Base-by-base conservation (phyloP, 148 eudicot genomes). In the Bassia scoparia region DNA sequence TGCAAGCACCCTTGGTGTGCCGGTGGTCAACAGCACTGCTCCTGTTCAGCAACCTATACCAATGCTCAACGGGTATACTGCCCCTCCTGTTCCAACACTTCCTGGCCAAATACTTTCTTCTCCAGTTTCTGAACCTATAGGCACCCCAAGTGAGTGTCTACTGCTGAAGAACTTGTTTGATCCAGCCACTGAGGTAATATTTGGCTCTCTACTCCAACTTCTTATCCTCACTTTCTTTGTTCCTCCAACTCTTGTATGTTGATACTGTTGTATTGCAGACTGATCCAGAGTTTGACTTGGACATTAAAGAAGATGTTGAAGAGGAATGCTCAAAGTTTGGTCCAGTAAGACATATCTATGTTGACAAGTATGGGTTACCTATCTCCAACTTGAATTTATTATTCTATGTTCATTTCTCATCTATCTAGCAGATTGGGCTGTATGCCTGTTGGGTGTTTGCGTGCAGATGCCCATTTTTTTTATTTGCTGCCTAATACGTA, bases 101-200 rank as follows among this genome's bases (percentile, higher is more conserved):
- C 87, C 90, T 68, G 82, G 86, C 9, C 95, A 84, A 74, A 61
- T 85, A 37, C 73, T 86, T 62, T 61, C 86, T 74, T 30, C 93
- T 26, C 68, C 83, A 78, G 85, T 70, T 60, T 31, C 84, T 64
- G 97, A 94, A 80, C 87, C 97, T 69, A 79, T 94, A 71, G 98
- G 98, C 64, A 83, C 60, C 74, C 97, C 97, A 29, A 94, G 91
- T 66, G 96, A 94, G 82, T 91, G 97, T 78, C 81, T 94, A 69
- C 82, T 94, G 46, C 77, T 94, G 85, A 91, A 94, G 89, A 94
- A 94, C 79, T 84, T 94, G 82, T 94, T 90, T 84, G 98, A 94
- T 86, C 98, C 98, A 34, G 83, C 91, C 20, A 83, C 91, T 20
- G 98, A 94, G 96, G 97, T 87, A 69, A 68, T 81, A 80, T 23